Percentiles rank a stretch among this genome's conserved stretches.
Evolutionary conservation across 257 asterid species (phyloP).

Genomic region (Solanum piurae): DNA sequence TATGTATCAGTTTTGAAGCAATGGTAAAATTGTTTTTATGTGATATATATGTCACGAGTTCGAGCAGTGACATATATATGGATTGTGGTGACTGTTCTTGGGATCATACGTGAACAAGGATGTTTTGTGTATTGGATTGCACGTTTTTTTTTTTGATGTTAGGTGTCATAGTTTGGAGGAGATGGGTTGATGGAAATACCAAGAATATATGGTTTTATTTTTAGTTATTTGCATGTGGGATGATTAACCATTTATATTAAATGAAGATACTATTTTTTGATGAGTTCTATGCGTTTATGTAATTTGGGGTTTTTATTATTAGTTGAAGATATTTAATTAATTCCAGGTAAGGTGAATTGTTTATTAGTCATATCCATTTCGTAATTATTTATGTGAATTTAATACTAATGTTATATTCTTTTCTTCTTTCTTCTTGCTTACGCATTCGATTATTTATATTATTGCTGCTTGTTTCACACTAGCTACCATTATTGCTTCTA

Average conservation of each 20-base stretch:
- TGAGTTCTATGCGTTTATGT: background rate
- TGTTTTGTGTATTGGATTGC: background rate
- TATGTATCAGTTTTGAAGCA: background rate
- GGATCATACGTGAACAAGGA: rapidly evolving
- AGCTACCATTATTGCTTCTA: background rate
- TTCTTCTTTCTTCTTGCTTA: background rate
- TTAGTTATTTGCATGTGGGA: background rate
- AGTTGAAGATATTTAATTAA: background rate
- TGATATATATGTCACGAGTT: background rate
- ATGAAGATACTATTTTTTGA: background rate
- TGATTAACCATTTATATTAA: background rate
- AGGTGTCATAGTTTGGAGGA: background rate
- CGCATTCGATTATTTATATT: background rate
- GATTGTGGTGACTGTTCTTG: background rate
- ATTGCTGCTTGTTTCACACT: background rate
- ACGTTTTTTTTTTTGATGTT: rapidly evolving
- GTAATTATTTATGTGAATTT: background rate
- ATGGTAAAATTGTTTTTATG: background rate
- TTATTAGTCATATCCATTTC: background rate
- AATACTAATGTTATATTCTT: background rate
- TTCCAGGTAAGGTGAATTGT: background rate
- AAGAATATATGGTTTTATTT: background rate
- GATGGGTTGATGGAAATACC: background rate
- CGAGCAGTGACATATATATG: background rate
- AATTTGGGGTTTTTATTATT: background rate